Conservation (phyloP, 352 stramenopile genomes). For the Phytophthora ramorum region DNA sequence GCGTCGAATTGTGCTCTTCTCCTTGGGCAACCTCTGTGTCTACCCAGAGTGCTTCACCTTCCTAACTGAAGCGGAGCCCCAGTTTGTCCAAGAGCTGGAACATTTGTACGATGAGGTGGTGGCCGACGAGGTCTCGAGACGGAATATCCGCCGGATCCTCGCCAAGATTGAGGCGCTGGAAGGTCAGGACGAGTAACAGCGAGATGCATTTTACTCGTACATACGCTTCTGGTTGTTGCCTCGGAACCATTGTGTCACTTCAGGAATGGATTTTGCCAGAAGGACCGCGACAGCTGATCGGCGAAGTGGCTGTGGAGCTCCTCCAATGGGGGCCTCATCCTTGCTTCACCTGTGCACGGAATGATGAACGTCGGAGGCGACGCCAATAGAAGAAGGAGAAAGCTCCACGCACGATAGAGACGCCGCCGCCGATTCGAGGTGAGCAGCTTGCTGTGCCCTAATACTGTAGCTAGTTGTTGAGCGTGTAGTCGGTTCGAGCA, state of each 20-base stretch:
- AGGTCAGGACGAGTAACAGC: neutral
- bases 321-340: too few species aligned
- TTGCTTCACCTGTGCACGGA: constrained; percentile 3
- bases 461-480: neutral
- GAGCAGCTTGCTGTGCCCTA: too few species aligned
- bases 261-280: neutral
- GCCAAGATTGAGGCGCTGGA: constrained; percentile 58
- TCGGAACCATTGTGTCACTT: too few species aligned
- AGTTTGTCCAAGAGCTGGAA: constrained; percentile 57
- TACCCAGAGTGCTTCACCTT: constrained; percentile 77
- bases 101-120: constrained; percentile 66
- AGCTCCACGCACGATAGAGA: too few species aligned
- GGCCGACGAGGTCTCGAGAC: constrained; percentile 69
- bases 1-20: constrained; percentile 91
- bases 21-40: constrained; percentile 89
- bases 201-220: neutral
- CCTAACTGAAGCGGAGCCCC: constrained; percentile 44
- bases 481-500: neutral
- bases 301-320: too few species aligned
- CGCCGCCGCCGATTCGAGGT: too few species aligned
- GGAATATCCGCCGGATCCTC: constrained; percentile 76
- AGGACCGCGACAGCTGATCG: neutral
- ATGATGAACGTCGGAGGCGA: neutral
- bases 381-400: too few species aligned
- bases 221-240: too few species aligned